These are phyloP conservation scores for Cyclotella choctawhatcheeana DNA, from an alignment of 108 stramenopile genomes.

Conservation along the genomic window DNA sequence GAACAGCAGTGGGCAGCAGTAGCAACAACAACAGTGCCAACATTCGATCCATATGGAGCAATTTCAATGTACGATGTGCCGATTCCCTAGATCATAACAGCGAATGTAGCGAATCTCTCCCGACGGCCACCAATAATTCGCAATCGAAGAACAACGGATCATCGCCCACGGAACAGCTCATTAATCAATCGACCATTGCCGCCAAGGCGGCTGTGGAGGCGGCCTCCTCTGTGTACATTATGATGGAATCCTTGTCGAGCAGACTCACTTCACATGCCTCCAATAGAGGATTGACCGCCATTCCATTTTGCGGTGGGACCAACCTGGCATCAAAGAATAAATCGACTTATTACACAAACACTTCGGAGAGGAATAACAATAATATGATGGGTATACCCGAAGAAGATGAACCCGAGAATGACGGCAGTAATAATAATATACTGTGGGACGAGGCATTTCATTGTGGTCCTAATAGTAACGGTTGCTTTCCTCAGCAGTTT, in stretches of 20 bases:
- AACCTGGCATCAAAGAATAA: background rate
- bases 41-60: background rate
- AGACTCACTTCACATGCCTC: background rate
- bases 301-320: slow-evolving; percentile 4
- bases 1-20: background rate
- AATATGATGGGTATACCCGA: slow-evolving; percentile 16
- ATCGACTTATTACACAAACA: too few species aligned
- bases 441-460: background rate
- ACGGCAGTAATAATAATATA: background rate
- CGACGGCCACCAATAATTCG: background rate
- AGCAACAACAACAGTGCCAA: background rate
- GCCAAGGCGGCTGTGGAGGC: slow-evolving; percentile 30
- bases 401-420: background rate
- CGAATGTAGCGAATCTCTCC: background rate
- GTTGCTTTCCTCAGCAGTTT: slow-evolving; percentile 1
- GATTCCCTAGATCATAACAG: background rate
- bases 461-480: background rate
- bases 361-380: background rate
- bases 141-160: background rate
- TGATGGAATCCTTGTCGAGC: slow-evolving; percentile 7
- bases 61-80: background rate
- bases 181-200: slow-evolving; percentile 17
- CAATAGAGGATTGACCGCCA: background rate
- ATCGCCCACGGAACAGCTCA: background rate
- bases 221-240: slow-evolving; percentile 10